Base-by-base conservation (phyloP, 805 yeast species). In the Starmerella floris region DNA sequence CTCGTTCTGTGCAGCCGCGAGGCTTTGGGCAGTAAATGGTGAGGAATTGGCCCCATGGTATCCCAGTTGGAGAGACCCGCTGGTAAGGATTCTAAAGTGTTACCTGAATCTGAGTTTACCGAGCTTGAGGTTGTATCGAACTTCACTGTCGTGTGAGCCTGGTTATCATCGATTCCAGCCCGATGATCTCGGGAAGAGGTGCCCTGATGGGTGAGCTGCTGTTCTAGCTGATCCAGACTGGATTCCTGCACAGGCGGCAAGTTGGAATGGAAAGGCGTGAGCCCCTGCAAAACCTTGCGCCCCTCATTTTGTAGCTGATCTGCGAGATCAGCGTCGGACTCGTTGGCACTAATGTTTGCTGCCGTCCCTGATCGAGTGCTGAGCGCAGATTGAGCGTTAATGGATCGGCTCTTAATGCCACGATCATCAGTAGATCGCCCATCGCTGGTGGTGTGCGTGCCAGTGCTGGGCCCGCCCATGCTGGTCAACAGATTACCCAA, bases 401-500 rank as follows among this genome's bases (percentile, higher is more conserved):
- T 6, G 11, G 35, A 17, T 28, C 33, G 13, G 27, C 19, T 22
- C 15, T 20, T 8, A 21, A 16, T 1, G 32, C 21, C 20, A 3
- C 3, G 6, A 9, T 20, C 4, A 15, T 25, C 16, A 15, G 16
- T 8, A 9, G 17, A 15, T 20, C 15, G 9, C 26, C 16, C 5
- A 22, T 20, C 25, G 11, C 17, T 19, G 16, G 3, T 2, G 25
- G 31, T 4, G 27, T 17, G 1, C 28, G 17, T 2, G 23, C 27
- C 13, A 32, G 16, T 2, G 37, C 30, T 30, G 6, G 30, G 42
- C 3, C 42, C 44, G 11, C 48, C 54, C 43, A 35, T 50, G 40
- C 44, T 48, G 13, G 51, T 39, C 10, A 53, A 41, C 27, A 54
- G 38, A 21, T 48, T 48, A 9, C 54, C 51, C 16, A 51, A 42